A percentile compares a stretch with the other conserved stretches of the same genome.
These are phyloP conservation scores for Fusarium robinianum DNA, from an alignment of 2,329 filamentous ascomycete genomes.

Conservation along the genomic window DNA sequence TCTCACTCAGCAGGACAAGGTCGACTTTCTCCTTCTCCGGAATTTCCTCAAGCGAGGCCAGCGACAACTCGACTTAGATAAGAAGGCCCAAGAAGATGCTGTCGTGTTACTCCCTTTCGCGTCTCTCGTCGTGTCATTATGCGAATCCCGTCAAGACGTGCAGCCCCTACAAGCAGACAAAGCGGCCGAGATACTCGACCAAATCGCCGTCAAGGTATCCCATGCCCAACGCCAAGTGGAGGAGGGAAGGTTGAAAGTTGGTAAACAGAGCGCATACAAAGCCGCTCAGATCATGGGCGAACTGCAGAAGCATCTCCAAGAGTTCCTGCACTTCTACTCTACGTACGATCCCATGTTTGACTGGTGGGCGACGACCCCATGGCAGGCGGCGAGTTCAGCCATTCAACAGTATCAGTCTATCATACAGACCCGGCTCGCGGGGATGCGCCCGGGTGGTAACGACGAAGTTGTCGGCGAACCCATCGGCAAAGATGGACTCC, in stretches of 20 bases:
- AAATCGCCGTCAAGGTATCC: slow-evolving; percentile 40
- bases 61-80: slow-evolving; percentile 47
- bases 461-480: slow-evolving; percentile 62
- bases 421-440: slow-evolving; percentile 50
- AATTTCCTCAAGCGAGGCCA: slow-evolving; percentile 48
- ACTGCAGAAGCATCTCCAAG: slow-evolving; percentile 48
- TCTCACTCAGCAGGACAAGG: slow-evolving; percentile 48
- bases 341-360: slow-evolving; percentile 61
- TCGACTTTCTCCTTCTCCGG: slow-evolving; percentile 55
- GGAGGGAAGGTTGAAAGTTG: slow-evolving; percentile 40
- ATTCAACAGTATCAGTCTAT: slow-evolving; percentile 43
- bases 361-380: slow-evolving; percentile 59
- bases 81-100: slow-evolving; percentile 43
- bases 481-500: slow-evolving; percentile 55
- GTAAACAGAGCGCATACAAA: slow-evolving; percentile 51
- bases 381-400: slow-evolving; percentile 43
- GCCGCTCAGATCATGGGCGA: slow-evolving; percentile 49
- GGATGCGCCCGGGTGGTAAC: slow-evolving; percentile 47
- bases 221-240: slow-evolving; percentile 43
- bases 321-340: slow-evolving; percentile 56
- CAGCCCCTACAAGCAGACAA: slow-evolving; percentile 48
- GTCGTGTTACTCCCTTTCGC: slow-evolving; percentile 52
- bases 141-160: slow-evolving; percentile 53
- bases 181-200: slow-evolving; percentile 48
- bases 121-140: slow-evolving; percentile 47